Evolutionary conservation across 768 basidiomycete species (phyloP), one percentile per base, ranked within the genome.

Genomic region (Russula ochroleuca): DNA sequence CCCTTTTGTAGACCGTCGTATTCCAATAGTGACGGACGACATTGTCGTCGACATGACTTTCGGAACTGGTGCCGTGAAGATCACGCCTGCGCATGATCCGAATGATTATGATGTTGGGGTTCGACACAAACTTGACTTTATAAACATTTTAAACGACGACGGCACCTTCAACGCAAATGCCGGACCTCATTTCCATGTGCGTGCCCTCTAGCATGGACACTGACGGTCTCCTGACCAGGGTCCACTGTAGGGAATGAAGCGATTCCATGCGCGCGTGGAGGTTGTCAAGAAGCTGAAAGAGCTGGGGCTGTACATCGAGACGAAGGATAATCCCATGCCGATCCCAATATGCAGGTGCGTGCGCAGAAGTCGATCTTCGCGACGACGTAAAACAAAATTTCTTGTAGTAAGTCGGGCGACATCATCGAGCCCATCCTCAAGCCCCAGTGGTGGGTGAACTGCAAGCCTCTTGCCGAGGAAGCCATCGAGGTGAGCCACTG

Each of bases 361-460:
- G 14, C 21, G 21, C 21, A 47, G 5, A 28, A 38, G 25, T 60
- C 38, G n/a, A 10, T 10, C 14, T 47, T 59, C 7, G 9, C 23
- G 41, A 14, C 15, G 11, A 31, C 59, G 47, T 19, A 48, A 11
- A 59, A 61, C 13, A 71, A 21, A 21, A 43, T 31, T 59, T 48
- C 33, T 21, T 58, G 3, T 67, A 96, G 91, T 69, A 96, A 97
- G 82, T 97, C 94, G 3, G 96, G 96, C 1, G 97, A 99, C 72
- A 75, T 99, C 59, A 97, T 98, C 68, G 97, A 99, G 75, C 88
- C 92, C 2, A 78, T 98, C 23, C 78, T 98, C 70, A 98, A 97
- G 75, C 97, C 97, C 0, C 97, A 99, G 73, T 99, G 97, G 97
- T 99, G 96, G 95, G 89, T 99, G 40, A 85, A 87, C 74, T 96